Percentiles rank a stretch among this genome's conserved stretches.
Conservation (phyloP, 2,329 filamentous ascomycete species). For the Arthroderma sp. region DNA sequence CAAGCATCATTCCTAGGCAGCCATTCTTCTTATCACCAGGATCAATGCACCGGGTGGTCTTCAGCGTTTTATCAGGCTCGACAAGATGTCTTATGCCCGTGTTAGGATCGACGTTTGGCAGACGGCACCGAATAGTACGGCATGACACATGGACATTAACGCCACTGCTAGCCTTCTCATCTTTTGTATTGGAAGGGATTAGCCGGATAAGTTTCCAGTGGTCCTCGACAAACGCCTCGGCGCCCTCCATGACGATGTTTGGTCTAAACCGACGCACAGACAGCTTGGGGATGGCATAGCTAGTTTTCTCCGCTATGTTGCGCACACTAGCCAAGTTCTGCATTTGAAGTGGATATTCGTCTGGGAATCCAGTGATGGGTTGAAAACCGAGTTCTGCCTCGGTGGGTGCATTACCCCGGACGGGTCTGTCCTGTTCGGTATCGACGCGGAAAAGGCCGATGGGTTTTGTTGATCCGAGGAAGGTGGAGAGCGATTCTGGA, state of each 20-base stretch:
- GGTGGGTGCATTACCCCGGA: slow-evolving; percentile 41
- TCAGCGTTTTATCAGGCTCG: slow-evolving; percentile 39
- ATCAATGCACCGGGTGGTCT: slow-evolving; percentile 38
- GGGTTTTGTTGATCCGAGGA: slow-evolving; percentile 34
- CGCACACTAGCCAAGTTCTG: slow-evolving; percentile 42
- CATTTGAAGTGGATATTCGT: slow-evolving; percentile 47
- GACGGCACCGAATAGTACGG: slow-evolving; percentile 44
- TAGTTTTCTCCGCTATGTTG: slow-evolving; percentile 35
- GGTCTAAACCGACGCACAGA: slow-evolving; percentile 43
- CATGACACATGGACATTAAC: slow-evolving; percentile 37
- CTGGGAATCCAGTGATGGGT: slow-evolving; percentile 41
- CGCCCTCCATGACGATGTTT: slow-evolving; percentile 44
- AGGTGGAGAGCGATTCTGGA: slow-evolving; percentile 37
- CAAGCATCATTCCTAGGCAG: slow-evolving; percentile 42
- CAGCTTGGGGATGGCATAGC: slow-evolving; percentile 27
- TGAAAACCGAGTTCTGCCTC: slow-evolving; percentile 40
- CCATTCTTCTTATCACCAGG: slow-evolving; percentile 34
- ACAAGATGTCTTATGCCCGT: slow-evolving; percentile 36
- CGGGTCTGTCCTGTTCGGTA: slow-evolving; percentile 31
- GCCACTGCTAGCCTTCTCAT: slow-evolving; percentile 15
- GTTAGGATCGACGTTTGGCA: slow-evolving; percentile 46
- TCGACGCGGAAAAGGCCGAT: slow-evolving; percentile 43
- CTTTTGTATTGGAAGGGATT: neutral
- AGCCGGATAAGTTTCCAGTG: slow-evolving; percentile 41
- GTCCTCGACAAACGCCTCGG: slow-evolving; percentile 42